A percentile compares a stretch with the other conserved stretches of the same genome.
phyloP scores from a whole-genome alignment of 208 protist genomes.

The Lotmaria passim region DNA sequence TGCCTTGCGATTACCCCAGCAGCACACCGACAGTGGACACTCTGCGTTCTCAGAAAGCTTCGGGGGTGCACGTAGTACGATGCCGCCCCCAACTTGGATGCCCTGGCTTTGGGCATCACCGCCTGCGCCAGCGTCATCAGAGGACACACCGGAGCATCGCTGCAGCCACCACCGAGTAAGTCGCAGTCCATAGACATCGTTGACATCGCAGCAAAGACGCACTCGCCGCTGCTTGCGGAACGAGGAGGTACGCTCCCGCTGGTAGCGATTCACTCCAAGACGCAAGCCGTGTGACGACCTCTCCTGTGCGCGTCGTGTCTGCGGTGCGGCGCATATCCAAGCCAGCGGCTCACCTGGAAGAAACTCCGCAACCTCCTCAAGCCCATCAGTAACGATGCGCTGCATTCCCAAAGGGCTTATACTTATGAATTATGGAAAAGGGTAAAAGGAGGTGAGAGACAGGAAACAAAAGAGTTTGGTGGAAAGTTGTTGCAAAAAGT shows the following conservation, averaged over 20 bases:
- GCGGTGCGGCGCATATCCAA: constrained; percentile 14
- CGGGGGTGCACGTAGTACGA: constrained; percentile 4
- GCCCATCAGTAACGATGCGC: background rate
- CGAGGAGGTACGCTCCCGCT: background rate
- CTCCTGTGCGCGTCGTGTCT: constrained; percentile 12
- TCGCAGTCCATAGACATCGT: constrained; percentile 14
- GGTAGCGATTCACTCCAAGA: constrained; percentile 24
- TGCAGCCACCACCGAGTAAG: constrained; percentile 37
- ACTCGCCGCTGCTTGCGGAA: background rate
- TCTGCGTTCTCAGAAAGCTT: constrained; percentile 10
- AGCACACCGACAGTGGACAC: constrained; percentile 20
- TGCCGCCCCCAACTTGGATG: background rate
- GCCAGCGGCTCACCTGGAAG: constrained; percentile 9
- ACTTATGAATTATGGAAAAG: background rate
- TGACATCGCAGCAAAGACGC: constrained; percentile 22
- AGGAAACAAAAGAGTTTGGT: background rate
- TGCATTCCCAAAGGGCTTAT: background rate
- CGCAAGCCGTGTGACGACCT: constrained; percentile 8
- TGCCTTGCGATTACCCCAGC: constrained; percentile 18
- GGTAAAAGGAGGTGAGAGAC: background rate
- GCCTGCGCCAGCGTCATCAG: background rate
- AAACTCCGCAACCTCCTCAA: constrained; percentile 15
- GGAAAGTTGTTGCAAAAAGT: background rate
- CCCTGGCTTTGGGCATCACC: background rate
- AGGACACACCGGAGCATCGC: constrained; percentile 11